Percentiles rank a stretch among this genome's conserved stretches.
These are phyloP conservation scores for Phytophthora cajani DNA, from an alignment of 352 stramenopile species.

Conservation along the genomic window DNA sequence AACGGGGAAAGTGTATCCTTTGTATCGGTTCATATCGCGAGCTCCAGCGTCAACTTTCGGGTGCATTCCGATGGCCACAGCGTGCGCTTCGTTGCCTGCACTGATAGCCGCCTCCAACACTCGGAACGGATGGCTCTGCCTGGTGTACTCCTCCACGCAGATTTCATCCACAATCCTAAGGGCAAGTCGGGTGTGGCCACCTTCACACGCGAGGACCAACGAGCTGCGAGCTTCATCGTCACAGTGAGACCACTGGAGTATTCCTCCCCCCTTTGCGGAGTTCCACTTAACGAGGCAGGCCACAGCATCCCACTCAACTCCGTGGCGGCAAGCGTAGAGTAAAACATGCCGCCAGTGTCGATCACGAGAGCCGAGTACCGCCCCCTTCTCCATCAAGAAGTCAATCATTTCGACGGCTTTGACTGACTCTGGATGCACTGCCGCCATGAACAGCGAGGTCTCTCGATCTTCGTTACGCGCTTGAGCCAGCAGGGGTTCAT, in stretches of 20 bases:
- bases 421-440: not conserved
- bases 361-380: constrained; percentile 13
- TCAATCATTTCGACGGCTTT: constrained; percentile 11
- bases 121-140: constrained; percentile 31
- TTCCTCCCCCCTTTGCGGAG: constrained; percentile 1
- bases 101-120: constrained; percentile 20
- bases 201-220: constrained; percentile 18
- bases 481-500: constrained; percentile 2
- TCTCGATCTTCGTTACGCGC: constrained; percentile 1
- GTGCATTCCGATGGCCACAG: not conserved
- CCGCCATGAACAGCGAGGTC: constrained; percentile 19
- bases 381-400: constrained; percentile 4
- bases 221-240: constrained; percentile 11
- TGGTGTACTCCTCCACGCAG: not conserved
- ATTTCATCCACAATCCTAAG: constrained; percentile 15
- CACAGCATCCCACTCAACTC: constrained; percentile 9
- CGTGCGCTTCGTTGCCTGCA: not conserved
- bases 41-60: not conserved
- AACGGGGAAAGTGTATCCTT: not conserved
- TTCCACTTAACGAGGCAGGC: not conserved
- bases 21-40: not conserved
- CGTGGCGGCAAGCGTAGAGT: constrained; percentile 13
- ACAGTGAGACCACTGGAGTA: constrained; percentile 13
- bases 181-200: constrained; percentile 8
- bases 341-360: constrained; percentile 3